A percentile compares a stretch with the other conserved stretches of the same genome.
phyloP scores from a whole-genome alignment of 164 flowering plant genomes.

The Malania oleifera region DNA sequence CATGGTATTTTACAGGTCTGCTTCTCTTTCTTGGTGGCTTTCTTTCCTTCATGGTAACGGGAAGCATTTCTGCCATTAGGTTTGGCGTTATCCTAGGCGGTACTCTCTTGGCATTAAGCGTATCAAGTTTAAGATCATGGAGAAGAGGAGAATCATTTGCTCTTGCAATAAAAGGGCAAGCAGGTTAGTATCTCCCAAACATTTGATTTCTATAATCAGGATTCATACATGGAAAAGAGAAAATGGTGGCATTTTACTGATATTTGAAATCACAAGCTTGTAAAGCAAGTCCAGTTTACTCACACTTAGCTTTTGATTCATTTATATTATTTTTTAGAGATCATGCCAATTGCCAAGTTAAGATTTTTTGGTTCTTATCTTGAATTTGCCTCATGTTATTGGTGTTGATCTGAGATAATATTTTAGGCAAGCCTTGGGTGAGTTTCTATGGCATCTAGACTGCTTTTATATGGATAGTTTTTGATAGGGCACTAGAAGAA shows the following conservation, averaged over 20 bases:
- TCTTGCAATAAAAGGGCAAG: slow-evolving; percentile 65
- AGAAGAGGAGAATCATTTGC: slow-evolving; percentile 46
- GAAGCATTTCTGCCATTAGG: slow-evolving; percentile 76
- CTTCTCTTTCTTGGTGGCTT: slow-evolving; percentile 75
- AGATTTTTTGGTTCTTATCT: too few relatives aligned
- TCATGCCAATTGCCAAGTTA: too few relatives aligned
- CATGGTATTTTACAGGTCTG: slow-evolving; percentile 46
- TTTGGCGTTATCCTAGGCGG: slow-evolving; percentile 94
- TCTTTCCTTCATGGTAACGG: slow-evolving; percentile 82
- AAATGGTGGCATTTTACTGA: background rate
- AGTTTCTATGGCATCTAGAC: too few relatives aligned
- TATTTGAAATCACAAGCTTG: background rate
- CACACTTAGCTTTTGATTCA: too few relatives aligned
- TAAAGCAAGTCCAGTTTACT: too few relatives aligned
- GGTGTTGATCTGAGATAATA: too few relatives aligned
- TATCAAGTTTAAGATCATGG: slow-evolving; percentile 62
- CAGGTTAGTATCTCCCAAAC: slow-evolving; percentile 45
- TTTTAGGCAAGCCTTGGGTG: too few relatives aligned
- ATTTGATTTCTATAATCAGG: background rate
- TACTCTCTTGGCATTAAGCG: slow-evolving; percentile 64
- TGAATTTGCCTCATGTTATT: too few relatives aligned
- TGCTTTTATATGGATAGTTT: too few relatives aligned
- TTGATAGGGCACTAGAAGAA: too few relatives aligned
- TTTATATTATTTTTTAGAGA: too few relatives aligned
- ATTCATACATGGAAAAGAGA: background rate